A percentile compares a stretch with the other conserved stretches of the same genome.
These are phyloP conservation scores for Ajuga chamaepitys DNA, from an alignment of 257 asterid species.

Conservation along the genomic window DNA sequence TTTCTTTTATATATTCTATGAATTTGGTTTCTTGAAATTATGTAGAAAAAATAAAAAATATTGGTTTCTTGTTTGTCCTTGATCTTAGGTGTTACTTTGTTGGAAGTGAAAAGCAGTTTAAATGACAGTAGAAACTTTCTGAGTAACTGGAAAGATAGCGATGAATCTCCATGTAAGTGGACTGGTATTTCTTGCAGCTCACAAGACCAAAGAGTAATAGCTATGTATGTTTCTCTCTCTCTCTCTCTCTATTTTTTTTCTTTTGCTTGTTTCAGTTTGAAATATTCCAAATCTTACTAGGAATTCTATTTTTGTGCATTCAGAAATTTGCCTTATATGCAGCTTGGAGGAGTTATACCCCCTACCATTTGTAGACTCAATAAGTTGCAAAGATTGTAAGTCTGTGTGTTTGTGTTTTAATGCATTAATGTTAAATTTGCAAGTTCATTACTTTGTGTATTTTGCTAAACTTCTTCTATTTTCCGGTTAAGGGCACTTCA, in stretches of 20 bases:
- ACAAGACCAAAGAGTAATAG: constrained; percentile 64
- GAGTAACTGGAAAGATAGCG: constrained; percentile 69
- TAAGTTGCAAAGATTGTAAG: constrained; percentile 84
- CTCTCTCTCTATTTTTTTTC: background rate
- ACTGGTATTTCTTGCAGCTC: constrained; percentile 81
- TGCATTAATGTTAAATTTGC: background rate
- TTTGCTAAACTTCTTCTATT: background rate
- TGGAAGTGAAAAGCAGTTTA: constrained; percentile 76
- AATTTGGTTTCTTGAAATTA: background rate
- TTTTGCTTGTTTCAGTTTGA: background rate
- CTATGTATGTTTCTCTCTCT: constrained; percentile 52
- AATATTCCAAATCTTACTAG: background rate
- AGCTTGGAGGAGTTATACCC: constrained; percentile 79
- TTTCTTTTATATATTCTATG: background rate
- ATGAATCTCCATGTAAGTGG: constrained; percentile 81
- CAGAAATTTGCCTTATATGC: constrained; percentile 86
- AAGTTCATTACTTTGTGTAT: background rate
- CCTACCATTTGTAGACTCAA: constrained; percentile 73
- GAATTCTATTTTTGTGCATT: constrained; percentile 8
- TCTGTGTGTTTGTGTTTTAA: background rate
- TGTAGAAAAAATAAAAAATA: no score
- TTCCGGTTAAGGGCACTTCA: constrained; percentile 72
- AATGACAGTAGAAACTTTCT: constrained; percentile 69
- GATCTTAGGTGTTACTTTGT: constrained; percentile 51
- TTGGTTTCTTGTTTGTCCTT: background rate